Evolutionary conservation across 345 rosid genomes (phyloP).

Genomic region (Clarkia xantiana): DNA sequence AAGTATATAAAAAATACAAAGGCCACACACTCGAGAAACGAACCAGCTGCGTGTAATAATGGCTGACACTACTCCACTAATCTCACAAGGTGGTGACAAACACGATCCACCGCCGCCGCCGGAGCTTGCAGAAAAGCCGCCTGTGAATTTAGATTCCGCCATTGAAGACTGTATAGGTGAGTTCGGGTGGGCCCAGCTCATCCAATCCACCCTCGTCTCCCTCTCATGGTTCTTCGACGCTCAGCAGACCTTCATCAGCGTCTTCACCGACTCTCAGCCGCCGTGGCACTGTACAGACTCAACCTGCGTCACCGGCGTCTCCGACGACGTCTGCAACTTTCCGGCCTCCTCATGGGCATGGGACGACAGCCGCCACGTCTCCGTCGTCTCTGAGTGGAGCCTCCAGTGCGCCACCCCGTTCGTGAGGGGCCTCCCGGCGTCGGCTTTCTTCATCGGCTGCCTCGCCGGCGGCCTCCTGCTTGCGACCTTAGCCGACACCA

Average conservation of each 20-base stretch:
- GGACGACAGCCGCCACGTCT: slow-evolving; percentile 18
- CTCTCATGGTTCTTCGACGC: slow-evolving; percentile 42
- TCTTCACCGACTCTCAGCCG: slow-evolving; percentile 43
- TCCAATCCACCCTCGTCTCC: slow-evolving; percentile 42
- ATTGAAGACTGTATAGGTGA: slow-evolving; percentile 27
- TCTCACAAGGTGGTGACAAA: background rate
- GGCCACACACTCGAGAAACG: no score
- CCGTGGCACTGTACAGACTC: slow-evolving; percentile 33
- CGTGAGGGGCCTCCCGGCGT: slow-evolving; percentile 41
- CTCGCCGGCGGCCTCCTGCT: slow-evolving; percentile 36
- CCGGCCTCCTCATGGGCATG: slow-evolving; percentile 34
- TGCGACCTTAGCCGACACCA: slow-evolving; percentile 39
- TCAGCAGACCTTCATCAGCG: slow-evolving; percentile 49
- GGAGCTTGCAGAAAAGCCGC: slow-evolving; percentile 9
- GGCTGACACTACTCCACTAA: background rate
- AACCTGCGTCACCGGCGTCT: slow-evolving; percentile 8
- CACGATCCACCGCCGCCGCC: slow-evolving; percentile 3
- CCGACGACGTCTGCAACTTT: slow-evolving; percentile 22
- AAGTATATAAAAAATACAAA: no score
- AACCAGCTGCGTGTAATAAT: background rate
- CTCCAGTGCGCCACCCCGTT: slow-evolving; percentile 32
- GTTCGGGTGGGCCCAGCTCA: slow-evolving; percentile 23
- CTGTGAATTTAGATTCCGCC: slow-evolving; percentile 13
- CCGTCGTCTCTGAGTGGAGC: slow-evolving; percentile 42
- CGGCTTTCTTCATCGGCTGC: slow-evolving; percentile 49